A percentile compares a stretch with the other conserved stretches of the same genome.
Evolutionary conservation across 257 asterid genomes (phyloP).

Genomic region (Eustoma russellianum): DNA sequence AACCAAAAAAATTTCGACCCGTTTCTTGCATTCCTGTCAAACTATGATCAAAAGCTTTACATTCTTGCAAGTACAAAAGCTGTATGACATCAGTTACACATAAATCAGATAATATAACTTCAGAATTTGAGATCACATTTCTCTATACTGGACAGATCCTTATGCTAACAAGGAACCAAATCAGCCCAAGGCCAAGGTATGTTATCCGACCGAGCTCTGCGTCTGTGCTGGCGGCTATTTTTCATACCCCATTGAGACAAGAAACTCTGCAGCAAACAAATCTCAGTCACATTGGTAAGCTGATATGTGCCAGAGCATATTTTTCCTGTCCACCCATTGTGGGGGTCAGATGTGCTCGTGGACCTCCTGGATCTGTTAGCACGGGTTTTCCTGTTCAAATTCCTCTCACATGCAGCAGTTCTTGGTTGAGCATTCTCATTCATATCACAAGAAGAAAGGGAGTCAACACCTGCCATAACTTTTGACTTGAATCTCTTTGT

Average conservation of each 20-base stretch:
- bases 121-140: too few species aligned
- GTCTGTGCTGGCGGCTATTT: slow-evolving; percentile 32
- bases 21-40: too few species aligned
- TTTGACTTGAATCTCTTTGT: slow-evolving; percentile 12
- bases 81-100: too few species aligned
- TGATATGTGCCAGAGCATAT: slow-evolving; percentile 26
- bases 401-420: slow-evolving; percentile 14
- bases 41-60: too few species aligned
- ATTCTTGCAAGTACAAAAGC: too few species aligned
- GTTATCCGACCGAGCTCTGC: slow-evolving; percentile 17
- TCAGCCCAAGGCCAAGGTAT: slow-evolving; percentile 6
- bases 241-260: slow-evolving; percentile 37
- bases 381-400: slow-evolving; percentile 11
- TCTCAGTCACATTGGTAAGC: slow-evolving; percentile 14
- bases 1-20: too few species aligned
- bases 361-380: slow-evolving; percentile 22
- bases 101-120: too few species aligned
- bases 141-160: too few species aligned
- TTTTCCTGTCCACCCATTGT: slow-evolving; percentile 10
- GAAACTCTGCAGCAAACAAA: slow-evolving; percentile 18
- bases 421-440: slow-evolving; percentile 1
- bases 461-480: slow-evolving; percentile 4
- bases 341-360: neutral
- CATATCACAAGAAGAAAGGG: slow-evolving; percentile 1
- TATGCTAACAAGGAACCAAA: slow-evolving; percentile 5